phyloP scores from a whole-genome alignment of 371 early-diverging fungal genomes.

The Mortierella sp. region DNA sequence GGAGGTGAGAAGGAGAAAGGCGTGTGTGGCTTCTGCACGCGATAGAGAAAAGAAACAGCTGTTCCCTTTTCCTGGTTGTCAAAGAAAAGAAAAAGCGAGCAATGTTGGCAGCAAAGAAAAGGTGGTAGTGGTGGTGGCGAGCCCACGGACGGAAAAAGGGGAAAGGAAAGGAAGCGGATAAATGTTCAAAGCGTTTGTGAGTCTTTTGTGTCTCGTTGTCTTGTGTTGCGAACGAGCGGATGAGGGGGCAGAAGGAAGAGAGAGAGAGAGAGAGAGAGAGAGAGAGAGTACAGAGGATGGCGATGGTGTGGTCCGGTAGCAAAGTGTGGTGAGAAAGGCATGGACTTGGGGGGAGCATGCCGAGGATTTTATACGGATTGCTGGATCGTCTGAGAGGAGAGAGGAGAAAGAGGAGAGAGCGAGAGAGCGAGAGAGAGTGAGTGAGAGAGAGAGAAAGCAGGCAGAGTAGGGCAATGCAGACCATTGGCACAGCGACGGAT shows the following conservation, averaged over 20 bases:
- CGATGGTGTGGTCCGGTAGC: too few relatives aligned
- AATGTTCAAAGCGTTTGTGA: too few relatives aligned
- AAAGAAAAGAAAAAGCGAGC: background rate
- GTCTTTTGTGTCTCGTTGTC: too few relatives aligned
- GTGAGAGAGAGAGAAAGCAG: background rate
- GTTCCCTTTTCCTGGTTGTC: background rate
- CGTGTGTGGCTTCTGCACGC: background rate
- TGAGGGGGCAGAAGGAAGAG: background rate
- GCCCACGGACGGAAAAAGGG: background rate
- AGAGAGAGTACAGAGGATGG: too few relatives aligned
- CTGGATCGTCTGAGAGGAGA: conserved; percentile 1
- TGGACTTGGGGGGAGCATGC: too few relatives aligned
- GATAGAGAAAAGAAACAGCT: background rate
- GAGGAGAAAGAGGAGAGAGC: too few relatives aligned
- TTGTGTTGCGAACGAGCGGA: too few relatives aligned
- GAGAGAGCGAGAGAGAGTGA: too few relatives aligned
- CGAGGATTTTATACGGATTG: too few relatives aligned
- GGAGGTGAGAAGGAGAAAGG: conserved; percentile 2
- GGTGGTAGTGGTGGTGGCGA: background rate
- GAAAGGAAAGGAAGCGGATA: background rate
- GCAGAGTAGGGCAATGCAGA: background rate
- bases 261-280: background rate
- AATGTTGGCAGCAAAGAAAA: background rate
- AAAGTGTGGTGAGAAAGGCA: too few relatives aligned
- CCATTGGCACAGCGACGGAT: too few relatives aligned